phyloP scores from a whole-genome alignment of 306 rosid genomes.

The Calophaca sinica region DNA sequence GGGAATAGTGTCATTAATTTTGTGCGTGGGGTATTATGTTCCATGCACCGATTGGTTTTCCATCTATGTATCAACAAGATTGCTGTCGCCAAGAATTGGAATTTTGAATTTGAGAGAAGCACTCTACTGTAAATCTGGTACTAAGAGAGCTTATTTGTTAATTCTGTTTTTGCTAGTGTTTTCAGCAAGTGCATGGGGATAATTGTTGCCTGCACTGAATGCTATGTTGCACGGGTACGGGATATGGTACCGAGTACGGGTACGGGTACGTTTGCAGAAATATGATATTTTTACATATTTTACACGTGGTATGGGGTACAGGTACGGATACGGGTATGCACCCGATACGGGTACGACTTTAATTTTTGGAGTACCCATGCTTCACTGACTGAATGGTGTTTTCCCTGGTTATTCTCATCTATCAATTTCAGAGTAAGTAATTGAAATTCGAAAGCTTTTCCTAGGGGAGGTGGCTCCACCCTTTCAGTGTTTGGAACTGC shows the following conservation, averaged over 20 bases:
- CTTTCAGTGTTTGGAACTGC: no score
- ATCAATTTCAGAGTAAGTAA: neutral
- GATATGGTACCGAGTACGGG: no score
- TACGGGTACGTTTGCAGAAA: no score
- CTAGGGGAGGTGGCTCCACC: no score
- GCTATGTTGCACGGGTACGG: no score
- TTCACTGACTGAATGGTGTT: conserved; percentile 40
- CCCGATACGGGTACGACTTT: no score
- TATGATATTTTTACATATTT: no score
- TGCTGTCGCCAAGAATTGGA: conserved; percentile 41
- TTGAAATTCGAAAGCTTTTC: neutral
- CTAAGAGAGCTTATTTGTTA: conserved; percentile 33
- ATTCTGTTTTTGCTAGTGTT: conserved; percentile 44
- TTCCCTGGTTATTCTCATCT: conserved; percentile 28
- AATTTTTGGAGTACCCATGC: no score
- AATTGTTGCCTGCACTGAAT: conserved; percentile 40
- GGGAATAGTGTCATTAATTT: conserved; percentile 34
- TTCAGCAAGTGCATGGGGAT: conserved; percentile 49
- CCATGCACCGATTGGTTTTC: conserved; percentile 47
- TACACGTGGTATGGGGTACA: no score
- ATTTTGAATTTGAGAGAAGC: conserved; percentile 46
- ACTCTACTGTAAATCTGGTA: conserved; percentile 62
- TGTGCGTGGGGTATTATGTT: conserved; percentile 48
- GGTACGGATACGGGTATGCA: no score
- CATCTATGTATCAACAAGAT: conserved; percentile 26